Percentiles rank a stretch among this genome's conserved stretches.
Evolutionary conservation across 768 basidiomycete genomes (phyloP).

Genomic region (Lactarius indigo): DNA sequence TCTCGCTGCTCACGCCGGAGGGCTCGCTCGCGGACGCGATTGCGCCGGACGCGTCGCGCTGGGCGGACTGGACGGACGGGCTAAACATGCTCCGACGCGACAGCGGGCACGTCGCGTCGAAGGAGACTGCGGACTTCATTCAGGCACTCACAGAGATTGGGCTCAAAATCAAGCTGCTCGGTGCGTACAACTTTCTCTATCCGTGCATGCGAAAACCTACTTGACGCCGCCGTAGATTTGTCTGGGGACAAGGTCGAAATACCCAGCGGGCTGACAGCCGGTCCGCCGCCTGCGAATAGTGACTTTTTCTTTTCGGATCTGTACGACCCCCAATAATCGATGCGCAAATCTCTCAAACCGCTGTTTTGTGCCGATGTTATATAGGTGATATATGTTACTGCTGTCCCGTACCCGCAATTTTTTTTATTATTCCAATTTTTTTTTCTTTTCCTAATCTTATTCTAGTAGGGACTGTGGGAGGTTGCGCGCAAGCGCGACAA

Average conservation of each 20-base stretch:
- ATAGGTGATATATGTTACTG: neutral
- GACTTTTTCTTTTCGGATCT: conserved; percentile 86
- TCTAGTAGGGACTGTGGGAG: neutral
- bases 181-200: conserved; percentile 39
- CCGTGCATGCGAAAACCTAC: neutral
- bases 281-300: conserved; percentile 71
- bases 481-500: neutral
- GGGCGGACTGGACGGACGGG: conserved; percentile 95
- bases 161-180: conserved; percentile 84
- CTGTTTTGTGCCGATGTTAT: neutral
- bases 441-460: neutral
- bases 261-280: conserved; percentile 72
- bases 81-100: conserved; percentile 82
- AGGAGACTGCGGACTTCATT: conserved; percentile 84
- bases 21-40: conserved; percentile 35
- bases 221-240: conserved; percentile 52
- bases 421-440: neutral
- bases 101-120: conserved; percentile 77
- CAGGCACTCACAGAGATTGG: conserved; percentile 88
- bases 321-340: conserved; percentile 25
- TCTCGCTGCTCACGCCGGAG: conserved; percentile 33
- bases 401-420: neutral
- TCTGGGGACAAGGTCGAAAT: conserved; percentile 89
- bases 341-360: neutral
- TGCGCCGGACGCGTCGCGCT: conserved; percentile 56